Conservation (phyloP, 2,329 filamentous ascomycete species). For the Fusarium anguioides region DNA sequence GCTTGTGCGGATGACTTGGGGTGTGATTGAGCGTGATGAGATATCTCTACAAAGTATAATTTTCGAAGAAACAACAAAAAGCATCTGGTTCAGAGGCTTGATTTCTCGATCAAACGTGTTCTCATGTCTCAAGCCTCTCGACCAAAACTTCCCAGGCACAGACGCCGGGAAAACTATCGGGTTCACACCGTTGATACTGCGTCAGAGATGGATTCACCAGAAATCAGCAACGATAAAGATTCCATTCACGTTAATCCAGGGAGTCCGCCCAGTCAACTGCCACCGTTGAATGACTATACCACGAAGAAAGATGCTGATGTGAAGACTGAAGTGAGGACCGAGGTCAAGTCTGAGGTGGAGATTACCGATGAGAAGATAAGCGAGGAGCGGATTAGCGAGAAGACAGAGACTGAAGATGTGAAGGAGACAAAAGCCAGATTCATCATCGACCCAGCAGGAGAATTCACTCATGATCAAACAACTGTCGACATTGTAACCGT, state of each 20-base stretch:
- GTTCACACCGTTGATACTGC: conserved; percentile 31
- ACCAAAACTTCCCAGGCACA: conserved; percentile 9
- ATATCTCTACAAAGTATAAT: background rate
- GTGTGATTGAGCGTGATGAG: conserved; percentile 23
- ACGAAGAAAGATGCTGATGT: conserved; percentile 8
- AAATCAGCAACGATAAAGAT: conserved; percentile 39
- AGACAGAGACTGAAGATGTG: background rate
- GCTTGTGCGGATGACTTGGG: conserved; percentile 17
- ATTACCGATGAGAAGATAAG: no score
- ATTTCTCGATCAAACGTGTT: background rate
- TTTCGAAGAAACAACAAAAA: background rate
- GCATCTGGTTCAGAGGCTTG: background rate
- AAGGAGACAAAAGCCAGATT: conserved; percentile 35
- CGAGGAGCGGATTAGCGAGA: background rate
- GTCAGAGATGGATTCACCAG: conserved; percentile 10
- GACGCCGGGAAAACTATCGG: conserved; percentile 26
- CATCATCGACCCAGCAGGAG: conserved; percentile 50
- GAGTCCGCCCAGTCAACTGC: conserved; percentile 40
- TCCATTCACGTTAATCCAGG: conserved; percentile 46
- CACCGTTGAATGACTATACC: conserved; percentile 33
- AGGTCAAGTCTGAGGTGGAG: no score
- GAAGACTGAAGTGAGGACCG: background rate
- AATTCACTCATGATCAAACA: conserved; percentile 61
- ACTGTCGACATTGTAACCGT: conserved; percentile 65
- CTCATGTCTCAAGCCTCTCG: conserved; percentile 34